phyloP scores from a whole-genome alignment of 2,329 filamentous ascomycete species.

The Calonectria multiphialidica region DNA sequence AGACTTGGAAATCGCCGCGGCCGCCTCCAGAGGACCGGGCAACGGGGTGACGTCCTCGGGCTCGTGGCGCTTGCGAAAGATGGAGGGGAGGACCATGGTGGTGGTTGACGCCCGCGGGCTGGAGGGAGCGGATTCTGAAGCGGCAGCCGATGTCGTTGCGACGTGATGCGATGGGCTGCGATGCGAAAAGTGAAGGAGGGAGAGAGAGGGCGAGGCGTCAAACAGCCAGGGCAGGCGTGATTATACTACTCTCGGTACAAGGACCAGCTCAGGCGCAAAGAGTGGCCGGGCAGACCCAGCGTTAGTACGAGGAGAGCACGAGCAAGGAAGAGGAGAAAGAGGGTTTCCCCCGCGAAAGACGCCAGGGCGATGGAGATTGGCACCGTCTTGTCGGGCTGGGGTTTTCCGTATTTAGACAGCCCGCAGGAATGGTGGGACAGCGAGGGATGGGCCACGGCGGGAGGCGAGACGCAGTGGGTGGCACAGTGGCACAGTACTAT shows the following conservation, averaged over 20 bases:
- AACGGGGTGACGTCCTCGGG: slow-evolving; percentile 59
- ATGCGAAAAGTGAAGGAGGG: slow-evolving; percentile 20
- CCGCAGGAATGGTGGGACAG: slow-evolving; percentile 15
- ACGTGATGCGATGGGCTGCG: slow-evolving; percentile 18
- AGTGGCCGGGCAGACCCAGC: slow-evolving; percentile 21
- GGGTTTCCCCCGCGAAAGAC: slow-evolving; percentile 25
- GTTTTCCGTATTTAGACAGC: slow-evolving; percentile 7
- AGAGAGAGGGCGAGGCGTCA: slow-evolving; percentile 7
- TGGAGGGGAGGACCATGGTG: slow-evolving; percentile 48
- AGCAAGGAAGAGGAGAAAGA: slow-evolving; percentile 12
- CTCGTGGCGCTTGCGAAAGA: slow-evolving; percentile 61
- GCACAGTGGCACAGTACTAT: background rate
- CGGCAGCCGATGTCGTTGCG: slow-evolving; percentile 11
- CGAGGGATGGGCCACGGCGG: background rate
- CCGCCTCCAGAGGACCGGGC: slow-evolving; percentile 53
- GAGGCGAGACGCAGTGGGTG: background rate
- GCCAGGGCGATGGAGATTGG: slow-evolving; percentile 25
- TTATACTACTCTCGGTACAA: slow-evolving; percentile 21
- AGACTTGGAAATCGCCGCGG: slow-evolving; percentile 53
- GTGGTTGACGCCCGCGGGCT: slow-evolving; percentile 23
- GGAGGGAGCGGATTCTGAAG: background rate
- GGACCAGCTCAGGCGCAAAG: slow-evolving; percentile 19
- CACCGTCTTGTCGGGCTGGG: slow-evolving; percentile 5
- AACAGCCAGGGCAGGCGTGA: slow-evolving; percentile 17
- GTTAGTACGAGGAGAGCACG: slow-evolving; percentile 13